Evolutionary conservation across 2,329 filamentous ascomycete genomes (phyloP), one percentile per base, ranked within the genome.

Genomic region (Penicillium decumbens): DNA sequence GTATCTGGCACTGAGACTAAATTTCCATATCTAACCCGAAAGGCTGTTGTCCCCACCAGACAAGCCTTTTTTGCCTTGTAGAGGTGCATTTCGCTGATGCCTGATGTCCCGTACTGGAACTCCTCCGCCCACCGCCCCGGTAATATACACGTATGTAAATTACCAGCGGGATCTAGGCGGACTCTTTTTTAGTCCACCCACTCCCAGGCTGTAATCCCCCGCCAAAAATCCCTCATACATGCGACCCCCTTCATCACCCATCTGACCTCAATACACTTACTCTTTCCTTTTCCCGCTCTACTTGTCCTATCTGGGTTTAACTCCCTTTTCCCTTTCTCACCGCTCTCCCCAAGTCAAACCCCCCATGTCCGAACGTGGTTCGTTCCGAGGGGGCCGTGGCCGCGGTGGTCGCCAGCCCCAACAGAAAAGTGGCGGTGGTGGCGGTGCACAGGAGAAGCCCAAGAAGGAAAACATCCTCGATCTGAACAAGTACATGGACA

Each of bases 391-490:
- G 3, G 51, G 54, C 45, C 54, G 56, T 54, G 54, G 55, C 47
- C 48, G 54, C 46, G 54, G 48, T 40, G 55, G 57, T 44, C 53
- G 55, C 43, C 50, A 56, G 43, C 49, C 69, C 70, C 59, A 73
- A 72, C 56, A 72, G 73, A 63, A 57, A 61, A 70, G 76, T 60
- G 74, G 77, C 61, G 76, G 77, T 62, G 73, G 75, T 55, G 73
- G 75, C 54, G 70, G 75, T 61, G 72, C 75, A 52, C 75, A 80
- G 60, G 88, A 95, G 73, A 82, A 85, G 63, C 89, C 90, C 53
- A 96, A 95, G 83, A 97, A 97, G 79, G 93, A 98, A 74, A 97
- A 96, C 71, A 98, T 98, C 64, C 82, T 98, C 46, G 92, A 98
- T 67, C 73, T 98, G 64, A 83, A 80, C 68, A 95, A 95, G 76